Conservation (phyloP, 768 basidiomycete genomes). For the Phylloporus sp. region DNA sequence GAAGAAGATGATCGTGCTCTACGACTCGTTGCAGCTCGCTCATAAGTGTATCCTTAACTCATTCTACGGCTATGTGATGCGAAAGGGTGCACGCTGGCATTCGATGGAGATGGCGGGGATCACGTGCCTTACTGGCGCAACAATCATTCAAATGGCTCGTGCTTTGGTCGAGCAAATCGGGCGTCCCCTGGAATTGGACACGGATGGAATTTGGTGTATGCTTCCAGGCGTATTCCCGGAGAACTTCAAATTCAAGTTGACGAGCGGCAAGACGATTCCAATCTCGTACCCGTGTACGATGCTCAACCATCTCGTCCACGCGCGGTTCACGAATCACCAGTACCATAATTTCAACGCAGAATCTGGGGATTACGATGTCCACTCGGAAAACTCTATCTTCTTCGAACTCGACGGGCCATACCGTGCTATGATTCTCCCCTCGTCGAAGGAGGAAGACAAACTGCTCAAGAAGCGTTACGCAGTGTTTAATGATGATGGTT, state of each 20-base stretch:
- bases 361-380: constrained; percentile 78
- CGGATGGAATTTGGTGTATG: constrained; percentile 99
- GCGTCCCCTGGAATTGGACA: constrained; percentile 93
- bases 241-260: constrained; percentile 92
- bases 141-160: constrained; percentile 98
- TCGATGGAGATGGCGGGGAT: constrained; percentile 99
- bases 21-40: constrained; percentile 96
- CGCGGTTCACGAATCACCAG: constrained; percentile 93
- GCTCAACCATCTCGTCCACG: constrained; percentile 97
- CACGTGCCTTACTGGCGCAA: constrained; percentile 95
- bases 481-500: constrained; percentile 96
- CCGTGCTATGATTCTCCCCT: constrained; percentile 97
- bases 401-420: constrained; percentile 99
- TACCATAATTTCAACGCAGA: constrained; percentile 89
- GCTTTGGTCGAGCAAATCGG: constrained; percentile 97
- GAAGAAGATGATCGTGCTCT: constrained; percentile 97
- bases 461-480: constrained; percentile 97
- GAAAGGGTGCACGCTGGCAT: constrained; percentile 98
- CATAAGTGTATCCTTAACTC: constrained; percentile 99
- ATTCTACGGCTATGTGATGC: constrained; percentile 99
- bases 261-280: constrained; percentile 77
- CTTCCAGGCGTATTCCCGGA: constrained; percentile 96
- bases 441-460: constrained; percentile 99
- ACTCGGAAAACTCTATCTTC: constrained; percentile 98
- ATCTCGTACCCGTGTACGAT: constrained; percentile 99